phyloP scores from a whole-genome alignment of 1,284 basidiomycete genomes.

The Fomitopsis schrenkii region DNA sequence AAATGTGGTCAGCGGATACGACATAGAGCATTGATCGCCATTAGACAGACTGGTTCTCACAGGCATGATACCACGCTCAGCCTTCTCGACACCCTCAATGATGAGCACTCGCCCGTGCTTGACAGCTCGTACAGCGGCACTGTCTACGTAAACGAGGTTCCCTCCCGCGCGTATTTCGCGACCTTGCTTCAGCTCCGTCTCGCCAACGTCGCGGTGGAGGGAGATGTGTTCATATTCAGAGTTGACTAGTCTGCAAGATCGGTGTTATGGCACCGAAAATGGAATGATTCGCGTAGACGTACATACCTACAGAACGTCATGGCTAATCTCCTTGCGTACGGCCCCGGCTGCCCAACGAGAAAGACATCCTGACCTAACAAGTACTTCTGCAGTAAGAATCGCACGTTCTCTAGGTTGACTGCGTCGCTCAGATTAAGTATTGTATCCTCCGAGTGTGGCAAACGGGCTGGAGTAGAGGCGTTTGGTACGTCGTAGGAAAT shows the following conservation, averaged over 20 bases:
- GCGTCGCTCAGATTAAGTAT: constrained; percentile 46
- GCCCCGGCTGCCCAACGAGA: constrained; percentile 59
- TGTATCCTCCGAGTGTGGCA: constrained; percentile 38
- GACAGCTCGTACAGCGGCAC: constrained; percentile 60
- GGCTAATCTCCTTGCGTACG: constrained; percentile 56
- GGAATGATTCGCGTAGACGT: not conserved
- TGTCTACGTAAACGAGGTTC: constrained; percentile 60
- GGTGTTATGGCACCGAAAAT: not conserved
- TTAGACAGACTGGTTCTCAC: constrained; percentile 17
- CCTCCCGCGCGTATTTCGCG: constrained; percentile 58
- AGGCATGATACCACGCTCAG: constrained; percentile 53
- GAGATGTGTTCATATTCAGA: constrained; percentile 65
- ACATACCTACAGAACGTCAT: constrained; percentile 59
- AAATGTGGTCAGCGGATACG: not conserved
- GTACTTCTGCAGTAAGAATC: constrained; percentile 65
- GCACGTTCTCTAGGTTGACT: constrained; percentile 52
- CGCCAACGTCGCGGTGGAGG: constrained; percentile 63
- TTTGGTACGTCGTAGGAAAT: constrained; percentile 53
- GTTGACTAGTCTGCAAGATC: constrained; percentile 46
- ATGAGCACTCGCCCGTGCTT: constrained; percentile 63
- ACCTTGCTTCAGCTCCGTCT: constrained; percentile 67
- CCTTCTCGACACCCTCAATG: constrained; percentile 66
- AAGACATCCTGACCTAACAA: constrained; percentile 66
- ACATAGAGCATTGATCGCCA: not conserved
- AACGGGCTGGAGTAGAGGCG: constrained; percentile 40